Base-by-base conservation (phyloP, 202 grass and related monocot species). In the Thinopyrum obtusiflorum region DNA sequence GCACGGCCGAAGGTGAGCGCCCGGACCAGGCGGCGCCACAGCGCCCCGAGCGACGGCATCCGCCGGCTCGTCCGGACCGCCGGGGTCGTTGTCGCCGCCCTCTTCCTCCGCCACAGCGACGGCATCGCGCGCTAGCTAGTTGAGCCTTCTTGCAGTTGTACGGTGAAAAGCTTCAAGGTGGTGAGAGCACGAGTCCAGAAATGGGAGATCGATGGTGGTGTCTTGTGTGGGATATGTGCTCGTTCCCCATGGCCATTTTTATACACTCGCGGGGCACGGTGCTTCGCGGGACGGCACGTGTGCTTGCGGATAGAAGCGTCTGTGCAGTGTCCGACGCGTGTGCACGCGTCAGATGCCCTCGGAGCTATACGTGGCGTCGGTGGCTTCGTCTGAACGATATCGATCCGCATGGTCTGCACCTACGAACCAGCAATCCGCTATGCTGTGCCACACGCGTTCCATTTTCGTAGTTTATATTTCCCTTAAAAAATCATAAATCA, bases 1-100 rank as follows among this genome's bases (percentile, higher is more conserved):
- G 70, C 70, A 24, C 71, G 71, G 25, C 71, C 71, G 44, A 75
- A 75, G 13, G 71, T 20, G 42, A 75, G 44, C 1, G 62, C 51
- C 12, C 61, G 42, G 5, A 88, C 81, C 8, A 88, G 31, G 53
- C 81, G 87, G 31, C 87, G 82, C 87, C 87, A 89, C 46, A 89
- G 47, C 68, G 33, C 76, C 2, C 82, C 77, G 26, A 89, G 47
- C 27, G 87, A 85, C 68, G 57, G 49, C 70, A 69, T 35, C 59
- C 66, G 9, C 67, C 73, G 51, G 36, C 75, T 51, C 81, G 66
- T 36, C 29, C 86, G 39, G 28, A 63, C 18, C 26, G 42, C 44
- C 35, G 36, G 18, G 60, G 61, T 51, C 11, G 65, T 18, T 61
- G 46, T 11, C 25, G 55, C 3, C 15, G 51, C 23, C 9, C n/a